These are phyloP conservation scores for Metschnikowia reukaufii DNA, from an alignment of 805 yeast species.

Conservation along the genomic window DNA sequence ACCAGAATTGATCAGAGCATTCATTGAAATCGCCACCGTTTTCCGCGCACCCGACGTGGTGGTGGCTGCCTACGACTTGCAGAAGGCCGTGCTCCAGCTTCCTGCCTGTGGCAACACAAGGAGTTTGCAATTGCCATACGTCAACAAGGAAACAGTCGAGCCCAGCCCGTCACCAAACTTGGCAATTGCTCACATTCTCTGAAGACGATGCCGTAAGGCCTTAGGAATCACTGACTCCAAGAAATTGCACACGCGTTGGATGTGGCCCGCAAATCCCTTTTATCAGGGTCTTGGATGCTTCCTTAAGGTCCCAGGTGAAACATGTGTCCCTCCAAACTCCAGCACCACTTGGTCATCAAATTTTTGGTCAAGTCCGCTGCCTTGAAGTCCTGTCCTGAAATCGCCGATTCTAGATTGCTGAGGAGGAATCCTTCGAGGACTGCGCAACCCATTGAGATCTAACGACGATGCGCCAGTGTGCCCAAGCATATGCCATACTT, in stretches of 20 bases:
- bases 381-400: slow-evolving; percentile 55
- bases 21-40: slow-evolving; percentile 76
- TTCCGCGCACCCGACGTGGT: slow-evolving; percentile 75
- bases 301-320: slow-evolving; percentile 88
- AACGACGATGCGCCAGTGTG: slow-evolving; percentile 69
- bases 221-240: slow-evolving; percentile 52
- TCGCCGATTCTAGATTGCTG: slow-evolving; percentile 40
- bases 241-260: slow-evolving; percentile 50
- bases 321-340: slow-evolving; percentile 60
- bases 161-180: slow-evolving; percentile 53
- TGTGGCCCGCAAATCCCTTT: slow-evolving; percentile 68
- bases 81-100: slow-evolving; percentile 71
- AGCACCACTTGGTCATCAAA: slow-evolving; percentile 75
- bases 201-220: slow-evolving; percentile 52
- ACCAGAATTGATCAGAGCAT: slow-evolving; percentile 65
- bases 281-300: slow-evolving; percentile 65
- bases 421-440: slow-evolving; percentile 62
- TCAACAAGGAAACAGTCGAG: slow-evolving; percentile 48
- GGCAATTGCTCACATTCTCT: slow-evolving; percentile 65
- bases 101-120: slow-evolving; percentile 50
- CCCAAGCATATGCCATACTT: slow-evolving; percentile 69
- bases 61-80: slow-evolving; percentile 58
- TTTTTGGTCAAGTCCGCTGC: slow-evolving; percentile 72
- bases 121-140: slow-evolving; percentile 82
- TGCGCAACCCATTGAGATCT: slow-evolving; percentile 69